Base-by-base conservation (phyloP, 108 stramenopile genomes). In the Cyclostephanos invisitatus region DNA sequence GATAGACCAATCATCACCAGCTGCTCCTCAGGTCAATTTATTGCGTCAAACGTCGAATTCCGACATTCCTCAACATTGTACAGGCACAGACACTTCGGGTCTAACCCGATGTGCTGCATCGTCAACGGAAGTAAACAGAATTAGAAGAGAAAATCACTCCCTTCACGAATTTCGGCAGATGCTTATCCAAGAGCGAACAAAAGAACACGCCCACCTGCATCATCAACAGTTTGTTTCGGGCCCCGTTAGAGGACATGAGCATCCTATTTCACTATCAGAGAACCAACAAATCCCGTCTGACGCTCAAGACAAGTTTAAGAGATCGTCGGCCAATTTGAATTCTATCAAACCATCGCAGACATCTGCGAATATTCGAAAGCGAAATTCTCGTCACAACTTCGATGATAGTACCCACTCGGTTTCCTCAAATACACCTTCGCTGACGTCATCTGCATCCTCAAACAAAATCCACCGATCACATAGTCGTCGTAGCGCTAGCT, bases 111-210 rank as follows among this genome's bases (percentile, higher is more conserved):
- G 42, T 32, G 62, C 62, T 1, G 62, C 46, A 10, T 72, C 78
- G 18, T 50, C 55, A 14, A 65, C 78, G 5, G 66, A 79, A 44
- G 40, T 79, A 24, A 70, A 72, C 22, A 56, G 71, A 18, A 22
- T 72, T 5, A 49, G 78, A 18, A 59, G 42, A 44, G 71, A 63
- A 5, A 79, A 62, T 22, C 60, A 68, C 51, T 69, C 55, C n/a
- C 42, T 77, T 27, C 77, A 70, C 67, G 5, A 60, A 3, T 57
- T 28, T 6, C 77, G 61, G 58, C 65, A 66, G 49, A 38, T 54
- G 40, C 66, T 59, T 7, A 55, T 74, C 28, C 64, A 74, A 56
- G 73, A 65, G 12, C 46, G 66, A 64, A 35, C 42, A n/a, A 65
- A 61, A 28, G 64, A 71, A 38, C 53, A 71, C 25, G 53, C 35